A percentile compares a stretch with the other conserved stretches of the same genome.
Conservation (phyloP, 805 yeast species). For the Tetrapisispora namnaoensis region DNA sequence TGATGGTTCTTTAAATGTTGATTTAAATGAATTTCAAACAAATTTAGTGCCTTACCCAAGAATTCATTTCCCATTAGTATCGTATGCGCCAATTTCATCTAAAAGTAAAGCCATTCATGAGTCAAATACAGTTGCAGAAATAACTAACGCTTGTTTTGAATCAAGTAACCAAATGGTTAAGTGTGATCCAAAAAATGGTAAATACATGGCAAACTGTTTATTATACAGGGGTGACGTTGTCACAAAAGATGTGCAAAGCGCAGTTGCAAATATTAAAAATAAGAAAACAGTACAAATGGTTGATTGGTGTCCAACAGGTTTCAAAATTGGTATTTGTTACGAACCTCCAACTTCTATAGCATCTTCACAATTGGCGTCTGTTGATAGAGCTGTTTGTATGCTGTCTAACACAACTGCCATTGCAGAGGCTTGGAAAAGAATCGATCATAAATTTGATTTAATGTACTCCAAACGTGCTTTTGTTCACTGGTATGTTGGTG, state of each 20-base stretch:
- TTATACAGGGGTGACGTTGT: constrained; percentile 98
- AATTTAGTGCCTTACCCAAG: constrained; percentile 98
- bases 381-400: constrained; percentile 96
- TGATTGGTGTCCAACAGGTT: constrained; percentile 99
- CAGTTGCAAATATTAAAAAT: constrained; percentile 87
- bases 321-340: constrained; percentile 98
- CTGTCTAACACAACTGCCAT: constrained; percentile 96
- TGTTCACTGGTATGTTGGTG: constrained; percentile 99
- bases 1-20: constrained; percentile 95
- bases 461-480: constrained; percentile 99
- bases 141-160: constrained; percentile 96
- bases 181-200: constrained; percentile 95
- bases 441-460: constrained; percentile 91
- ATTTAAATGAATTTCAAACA: constrained; percentile 96
- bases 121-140: constrained; percentile 88
- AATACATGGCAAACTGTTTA: constrained; percentile 97
- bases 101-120: constrained; percentile 89
- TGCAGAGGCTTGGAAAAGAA: constrained; percentile 98
- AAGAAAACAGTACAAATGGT: constrained; percentile 95
- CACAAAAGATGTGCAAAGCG: constrained; percentile 93
- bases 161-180: constrained; percentile 99
- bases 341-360: constrained; percentile 93
- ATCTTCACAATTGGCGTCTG: constrained; percentile 83
- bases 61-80: constrained; percentile 98
- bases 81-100: constrained; percentile 95